Evolutionary conservation across 2,329 filamentous ascomycete species (phyloP), one percentile per base, ranked within the genome.

Genomic region (Fusarium pseudograminearum): DNA sequence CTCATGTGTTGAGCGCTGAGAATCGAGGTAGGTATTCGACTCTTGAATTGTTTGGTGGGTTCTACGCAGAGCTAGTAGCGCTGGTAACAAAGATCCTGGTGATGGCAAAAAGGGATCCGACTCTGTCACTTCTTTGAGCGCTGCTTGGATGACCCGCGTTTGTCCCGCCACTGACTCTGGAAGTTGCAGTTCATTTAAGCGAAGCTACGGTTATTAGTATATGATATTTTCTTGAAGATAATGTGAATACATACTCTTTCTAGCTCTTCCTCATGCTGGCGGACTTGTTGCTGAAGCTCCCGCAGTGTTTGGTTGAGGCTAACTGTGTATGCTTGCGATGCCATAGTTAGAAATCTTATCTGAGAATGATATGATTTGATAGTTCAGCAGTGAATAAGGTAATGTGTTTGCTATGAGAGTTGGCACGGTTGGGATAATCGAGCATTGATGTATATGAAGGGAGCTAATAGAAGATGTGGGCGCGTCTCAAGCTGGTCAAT

Each of bases 31-130:
- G 22, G 82, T 80, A 69, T 87, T 89, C 20, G 89, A 91, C 70
- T 93, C 89, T 62, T 84, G 78, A 50, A 92, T 86, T 18, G 89
- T 89, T 59, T 86, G 83, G 61, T 90, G 85, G 4, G 90, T 89
- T 72, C 87, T 89, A 53, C 91, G 89, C 56, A 93, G 80, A 8
- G 93, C 92, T 41, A 96, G 77, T 7, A 97, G 82, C 9, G 90
- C 88, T 5, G 92, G 91, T 9, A 96, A 79, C 8, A 90, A 83
- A 22, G 93, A 95, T 51, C 86, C 87, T 12, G 87, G 81, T 26
- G 85, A 83, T 4, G 93, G 92, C 24, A 95, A 81, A 71, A 89
- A 88, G 11, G 91, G 90, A 53, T 89, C 85, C 16, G 85, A 83
- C 44, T 86, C 81, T 15, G 88, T 85, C 47, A 93, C 81, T 18